These are phyloP conservation scores for Trichoderma sp. DNA, from an alignment of 2,329 filamentous ascomycete genomes.

Conservation along the genomic window DNA sequence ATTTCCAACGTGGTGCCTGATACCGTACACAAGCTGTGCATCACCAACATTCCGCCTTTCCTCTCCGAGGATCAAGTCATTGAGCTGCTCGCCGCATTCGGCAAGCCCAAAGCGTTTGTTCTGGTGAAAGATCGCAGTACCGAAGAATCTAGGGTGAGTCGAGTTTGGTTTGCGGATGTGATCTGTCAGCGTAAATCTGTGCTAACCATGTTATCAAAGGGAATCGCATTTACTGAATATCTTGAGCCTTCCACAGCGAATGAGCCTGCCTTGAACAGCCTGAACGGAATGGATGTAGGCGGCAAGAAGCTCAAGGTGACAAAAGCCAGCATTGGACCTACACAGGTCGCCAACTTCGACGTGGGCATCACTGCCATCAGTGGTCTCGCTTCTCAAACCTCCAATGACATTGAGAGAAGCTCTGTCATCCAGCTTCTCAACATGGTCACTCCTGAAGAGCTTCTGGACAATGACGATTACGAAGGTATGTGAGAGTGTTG, in stretches of 20 bases:
- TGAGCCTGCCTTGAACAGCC: conserved; percentile 80
- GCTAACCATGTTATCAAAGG: conserved; percentile 45
- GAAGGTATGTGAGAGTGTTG: conserved; percentile 58
- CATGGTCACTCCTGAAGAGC: conserved; percentile 95
- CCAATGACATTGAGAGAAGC: conserved; percentile 73
- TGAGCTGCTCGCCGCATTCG: conserved; percentile 86
- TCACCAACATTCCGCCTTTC: conserved; percentile 84
- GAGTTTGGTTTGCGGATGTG: background rate
- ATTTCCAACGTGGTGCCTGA: conserved; percentile 82
- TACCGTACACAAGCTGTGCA: conserved; percentile 90
- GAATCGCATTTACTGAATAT: conserved; percentile 97
- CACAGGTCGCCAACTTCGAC: conserved; percentile 88
- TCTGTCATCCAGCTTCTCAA: conserved; percentile 91
- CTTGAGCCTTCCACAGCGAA: conserved; percentile 68
- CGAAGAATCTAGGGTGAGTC: conserved; percentile 78
- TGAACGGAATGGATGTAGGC: conserved; percentile 91
- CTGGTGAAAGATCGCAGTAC: conserved; percentile 83
- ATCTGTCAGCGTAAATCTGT: background rate
- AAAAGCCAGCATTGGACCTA: conserved; percentile 88
- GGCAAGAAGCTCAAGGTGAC: conserved; percentile 81
- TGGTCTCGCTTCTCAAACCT: conserved; percentile 88
- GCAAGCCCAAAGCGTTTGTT: conserved; percentile 87
- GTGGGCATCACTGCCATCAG: conserved; percentile 98
- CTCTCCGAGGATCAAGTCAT: conserved; percentile 88
- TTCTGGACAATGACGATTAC: conserved; percentile 92